Evolutionary conservation across 768 basidiomycete genomes (phyloP).

Genomic region (Sporobolomyces phaffii): DNA sequence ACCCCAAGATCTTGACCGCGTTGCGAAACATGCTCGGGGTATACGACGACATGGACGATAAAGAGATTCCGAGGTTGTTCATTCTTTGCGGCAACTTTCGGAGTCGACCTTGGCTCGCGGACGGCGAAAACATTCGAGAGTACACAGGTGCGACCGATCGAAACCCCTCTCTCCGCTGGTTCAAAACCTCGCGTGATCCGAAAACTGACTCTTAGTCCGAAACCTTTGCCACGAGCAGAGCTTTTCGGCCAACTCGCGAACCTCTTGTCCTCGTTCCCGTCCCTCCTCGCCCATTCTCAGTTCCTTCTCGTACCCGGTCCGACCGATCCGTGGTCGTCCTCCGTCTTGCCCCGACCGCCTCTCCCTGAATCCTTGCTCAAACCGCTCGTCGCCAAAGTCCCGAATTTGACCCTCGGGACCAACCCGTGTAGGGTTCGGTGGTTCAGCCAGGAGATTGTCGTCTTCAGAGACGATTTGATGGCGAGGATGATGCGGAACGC

Average conservation of each 20-base stretch:
- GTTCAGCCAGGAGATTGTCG: conserved; percentile 88
- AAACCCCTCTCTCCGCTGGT: conserved; percentile 17
- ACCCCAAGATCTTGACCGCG: conserved; percentile 70
- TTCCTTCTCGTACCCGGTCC: conserved; percentile 95
- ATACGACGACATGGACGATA: conserved; percentile 65
- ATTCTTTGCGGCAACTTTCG: conserved; percentile 94
- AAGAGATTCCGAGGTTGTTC: conserved; percentile 69
- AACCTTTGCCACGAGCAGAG: conserved; percentile 52
- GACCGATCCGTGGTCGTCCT: conserved; percentile 68
- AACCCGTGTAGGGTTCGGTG: conserved; percentile 94
- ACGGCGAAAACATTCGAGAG: conserved; percentile 65
- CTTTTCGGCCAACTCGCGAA: conserved; percentile 81
- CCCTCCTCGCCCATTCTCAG: conserved; percentile 69
- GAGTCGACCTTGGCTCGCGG: conserved; percentile 73
- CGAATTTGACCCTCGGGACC: conserved; percentile 72
- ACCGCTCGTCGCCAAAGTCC: conserved; percentile 64
- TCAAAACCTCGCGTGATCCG: too few relatives aligned
- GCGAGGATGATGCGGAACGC: conserved; percentile 85
- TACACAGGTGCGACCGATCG: conserved; percentile 64
- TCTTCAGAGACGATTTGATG: conserved; percentile 91
- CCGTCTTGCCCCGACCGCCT: conserved; percentile 68
- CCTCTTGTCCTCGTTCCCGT: conserved; percentile 71
- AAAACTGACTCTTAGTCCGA: not conserved
- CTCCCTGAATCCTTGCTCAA: conserved; percentile 69
- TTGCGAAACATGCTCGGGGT: conserved; percentile 75